Evolutionary conservation across 768 basidiomycete genomes (phyloP).

Genomic region (Lentinus tigrinus): DNA sequence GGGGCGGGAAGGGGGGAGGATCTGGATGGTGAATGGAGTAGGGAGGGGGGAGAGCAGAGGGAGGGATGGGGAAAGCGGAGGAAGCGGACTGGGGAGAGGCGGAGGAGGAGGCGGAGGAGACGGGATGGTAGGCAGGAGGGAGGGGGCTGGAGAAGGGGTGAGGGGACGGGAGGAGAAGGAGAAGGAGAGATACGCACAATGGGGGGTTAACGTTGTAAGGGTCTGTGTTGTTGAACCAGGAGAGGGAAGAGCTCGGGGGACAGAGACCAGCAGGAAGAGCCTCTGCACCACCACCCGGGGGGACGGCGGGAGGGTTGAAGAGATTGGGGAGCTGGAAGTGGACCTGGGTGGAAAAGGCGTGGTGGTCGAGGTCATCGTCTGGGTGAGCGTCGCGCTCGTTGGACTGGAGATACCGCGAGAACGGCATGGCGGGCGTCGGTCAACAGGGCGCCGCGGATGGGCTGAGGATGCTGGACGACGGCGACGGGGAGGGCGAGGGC

Average conservation of each 20-base stretch:
- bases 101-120: background rate
- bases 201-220: constrained; percentile 15
- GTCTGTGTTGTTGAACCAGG: constrained; percentile 47
- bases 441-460: background rate
- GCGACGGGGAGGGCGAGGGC: background rate
- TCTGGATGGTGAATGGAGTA: background rate
- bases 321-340: constrained; percentile 68
- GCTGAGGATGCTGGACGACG: background rate
- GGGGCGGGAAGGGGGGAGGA: background rate
- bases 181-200: background rate
- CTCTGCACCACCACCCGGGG: constrained; percentile 74
- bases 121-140: background rate
- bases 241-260: constrained; percentile 23
- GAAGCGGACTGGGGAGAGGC: background rate
- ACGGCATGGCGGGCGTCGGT: constrained; percentile 23
- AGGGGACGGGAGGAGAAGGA: background rate
- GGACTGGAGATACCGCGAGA: constrained; percentile 25
- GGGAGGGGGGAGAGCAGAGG: background rate
- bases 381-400: background rate
- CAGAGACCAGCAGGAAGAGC: constrained; percentile 52
- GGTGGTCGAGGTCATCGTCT: constrained; percentile 13
- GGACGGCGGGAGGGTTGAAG: constrained; percentile 58
- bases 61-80: constrained; percentile 5
- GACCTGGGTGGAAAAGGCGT: constrained; percentile 30
- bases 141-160: background rate